Evolutionary conservation across 768 basidiomycete species (phyloP), one percentile per base, ranked within the genome.

Genomic region (Clathrus columnatus): DNA sequence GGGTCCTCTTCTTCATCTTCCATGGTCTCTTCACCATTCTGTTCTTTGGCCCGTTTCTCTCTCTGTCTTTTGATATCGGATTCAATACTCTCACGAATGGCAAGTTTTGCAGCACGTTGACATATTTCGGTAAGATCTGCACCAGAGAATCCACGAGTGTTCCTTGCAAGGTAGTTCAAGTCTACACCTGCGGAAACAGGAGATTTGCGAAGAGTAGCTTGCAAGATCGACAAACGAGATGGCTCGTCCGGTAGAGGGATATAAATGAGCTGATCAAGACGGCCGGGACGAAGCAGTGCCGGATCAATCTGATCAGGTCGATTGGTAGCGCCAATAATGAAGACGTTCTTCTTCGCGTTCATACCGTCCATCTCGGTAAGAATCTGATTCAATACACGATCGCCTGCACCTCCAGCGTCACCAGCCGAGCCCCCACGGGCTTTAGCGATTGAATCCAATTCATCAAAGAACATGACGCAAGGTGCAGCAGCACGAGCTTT

Each of bases 391-490:
- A 99, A 79, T 16, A 98, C 96, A 75, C 96, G 91, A 67, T 99
- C 96, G 32, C 95, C 87, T 11, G 96, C 95, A 59, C 96, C 96
- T 60, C 96, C 96, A 53, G 73, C 96, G 71, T 98, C 96, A 36
- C 93, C 93, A 7, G 77, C 72, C 2, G 80, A 78, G 20, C 82
- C 81, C 59, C 96, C 96, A 72, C 96, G 91, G 51, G 93, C 82
- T 75, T 98, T 98, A 46, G 96, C 96, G 65, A 99, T 98, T 16
- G 95, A 96, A 70, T 99, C 96, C 69, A 99, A 78, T 71, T 99
- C 96, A 65, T 99, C 96, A 73, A 99, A 99, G 89, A 99, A 99
- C 92, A 99, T 96, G 63, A 99, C 96, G 68, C 96, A 98, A 54
- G 96, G 96, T 24, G 96, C 95, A 7, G 96, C 96, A 17, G 96